Base-by-base conservation (phyloP, 805 yeast species). In the Schwanniomyces pseudopolymorphus region DNA sequence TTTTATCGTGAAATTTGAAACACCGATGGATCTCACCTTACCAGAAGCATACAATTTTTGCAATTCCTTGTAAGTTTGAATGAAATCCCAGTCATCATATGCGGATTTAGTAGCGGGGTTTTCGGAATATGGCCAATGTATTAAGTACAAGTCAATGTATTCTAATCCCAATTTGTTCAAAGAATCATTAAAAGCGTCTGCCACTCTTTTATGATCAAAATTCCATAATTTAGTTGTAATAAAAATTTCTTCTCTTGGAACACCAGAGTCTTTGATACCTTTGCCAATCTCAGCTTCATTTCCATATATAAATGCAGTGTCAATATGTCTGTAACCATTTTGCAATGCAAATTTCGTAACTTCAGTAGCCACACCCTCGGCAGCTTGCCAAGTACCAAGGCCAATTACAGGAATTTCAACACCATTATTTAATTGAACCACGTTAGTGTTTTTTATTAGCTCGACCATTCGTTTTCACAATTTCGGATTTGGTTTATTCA, bases 311-410 rank as follows among this genome's bases (percentile, higher is more conserved):
- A 80, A 78, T 19, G 92, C 92, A 19, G 87, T 79, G 64, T 87
- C 92, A 50, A 87, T 81, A 64, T 86, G 91, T 49, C 80, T 73
- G 69, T 85, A 85, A 25, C 92, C 92, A 41, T 74, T 72, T 52
- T 83, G 66, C 48, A 84, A 60, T 7, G 95, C 95, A 27, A 73
- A 58, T 40, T 69, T 62, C 39, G 84, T 88, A 31, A 92, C 78
- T 57, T 72, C 69, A 31, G 81, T 88, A 13, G 75, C 81, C 5
- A 51, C 57, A 28, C 76, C 75, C 14, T 72, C 76, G 19, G 78
- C 61, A 27, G 85, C 79, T 60, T 69, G 69, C 85, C 88, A 87
- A 26, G 94, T 85, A 39, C 95, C 94, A 42, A 86, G 76, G 3
- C 89, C 91, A 37, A 87, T 70, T 9, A 73, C 77, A 35, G 92